Evolutionary conservation across 768 basidiomycete species (phyloP), one percentile per base, ranked within the genome.

Genomic region (Boletus rufocinnamomeus): DNA sequence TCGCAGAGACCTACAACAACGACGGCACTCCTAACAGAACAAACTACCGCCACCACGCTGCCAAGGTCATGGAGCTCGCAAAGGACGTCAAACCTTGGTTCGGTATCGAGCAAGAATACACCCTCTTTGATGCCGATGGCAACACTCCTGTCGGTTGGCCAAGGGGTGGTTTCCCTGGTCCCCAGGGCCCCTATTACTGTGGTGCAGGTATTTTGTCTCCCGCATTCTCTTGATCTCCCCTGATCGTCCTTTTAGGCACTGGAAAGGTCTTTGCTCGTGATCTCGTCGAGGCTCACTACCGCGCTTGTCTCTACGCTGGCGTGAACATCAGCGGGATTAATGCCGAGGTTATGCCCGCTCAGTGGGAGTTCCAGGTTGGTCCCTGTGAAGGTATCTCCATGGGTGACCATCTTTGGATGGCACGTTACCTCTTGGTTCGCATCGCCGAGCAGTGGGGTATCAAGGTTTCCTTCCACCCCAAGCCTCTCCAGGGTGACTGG

Each of bases 331-430:
- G 92, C 65, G 97, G 97, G 72, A 98, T 99, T 80, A 99, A 98
- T 75, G 96, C 96, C 60, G 97, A 98, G 78, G 96, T 98, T 61
- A 98, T 98, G 96, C 96, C 97, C 17, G 88, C 95, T 56, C 97
- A 99, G 76, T 99, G 97, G 97, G 97, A 99, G 80, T 99, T 96
- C 90, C 97, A 99, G 77, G 94, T 99, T 66, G 96, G 97, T 53
- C 97, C 97, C 32, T 98, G 96, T 69, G 90, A 92, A 74, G 97
- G 97, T 54, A 98, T 98, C 75, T 82, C 89, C 59, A 96, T 98
- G 94, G 97, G 97, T 66, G 97, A 99, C 76, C 96, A 99, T 78
- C 88, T 99, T 67, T 97, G 95, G 94, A 94, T 98, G 86, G 93
- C 97, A 38, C 92, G 97, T 66, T 99, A 89, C 82, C 89, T 99